These are phyloP conservation scores for Lactuca sativa DNA, from an alignment of 129 eudicot genomes.

Conservation along the genomic window DNA sequence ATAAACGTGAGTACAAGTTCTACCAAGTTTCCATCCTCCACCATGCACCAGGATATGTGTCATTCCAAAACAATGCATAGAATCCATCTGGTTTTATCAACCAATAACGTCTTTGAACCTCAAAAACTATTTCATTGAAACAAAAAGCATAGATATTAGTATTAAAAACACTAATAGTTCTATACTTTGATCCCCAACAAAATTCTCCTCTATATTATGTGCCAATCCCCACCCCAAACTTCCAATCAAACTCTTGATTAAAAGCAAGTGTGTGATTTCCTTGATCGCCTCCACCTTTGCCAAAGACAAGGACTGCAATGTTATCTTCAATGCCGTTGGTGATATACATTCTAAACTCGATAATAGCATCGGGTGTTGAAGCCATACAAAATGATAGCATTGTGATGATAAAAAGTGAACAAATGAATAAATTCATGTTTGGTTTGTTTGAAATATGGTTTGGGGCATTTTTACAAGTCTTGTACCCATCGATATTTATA, in stretches of 20 bases:
- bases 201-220: conserved; percentile 11
- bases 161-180: conserved; percentile 2
- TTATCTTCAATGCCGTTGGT: conserved; percentile 5
- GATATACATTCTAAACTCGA: neutral
- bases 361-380: neutral
- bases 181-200: neutral
- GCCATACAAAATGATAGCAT: neutral
- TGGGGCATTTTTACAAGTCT: neutral
- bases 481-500: no score
- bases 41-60: neutral
- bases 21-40: neutral
- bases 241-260: conserved; percentile 7
- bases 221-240: neutral
- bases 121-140: neutral
- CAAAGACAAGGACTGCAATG: neutral
- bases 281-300: neutral
- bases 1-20: no score
- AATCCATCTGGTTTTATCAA: neutral
- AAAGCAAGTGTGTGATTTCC: conserved; percentile 14
- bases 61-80: neutral
- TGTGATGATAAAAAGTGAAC: neutral
- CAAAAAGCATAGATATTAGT: neutral
- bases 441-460: neutral
- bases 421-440: neutral
- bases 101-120: conserved; percentile 1